Evolutionary conservation across 2,329 filamentous ascomycete species (phyloP).

Genomic region (Scytalidium lignicola): DNA sequence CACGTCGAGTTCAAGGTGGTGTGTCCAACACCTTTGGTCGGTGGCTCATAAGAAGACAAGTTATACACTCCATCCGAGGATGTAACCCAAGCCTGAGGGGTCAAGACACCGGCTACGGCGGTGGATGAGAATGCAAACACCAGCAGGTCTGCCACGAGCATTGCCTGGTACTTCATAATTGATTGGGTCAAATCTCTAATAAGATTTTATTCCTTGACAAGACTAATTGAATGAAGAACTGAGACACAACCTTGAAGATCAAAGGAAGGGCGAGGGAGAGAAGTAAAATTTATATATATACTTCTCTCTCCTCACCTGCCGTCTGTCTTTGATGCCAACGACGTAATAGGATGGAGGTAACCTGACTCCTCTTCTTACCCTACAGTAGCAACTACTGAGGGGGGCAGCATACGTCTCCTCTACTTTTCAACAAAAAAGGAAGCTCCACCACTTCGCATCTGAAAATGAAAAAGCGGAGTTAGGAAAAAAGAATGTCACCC

Average conservation of each 20-base stretch:
- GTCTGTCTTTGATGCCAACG: too few relatives aligned
- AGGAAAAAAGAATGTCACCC: background rate
- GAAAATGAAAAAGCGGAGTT: too few relatives aligned
- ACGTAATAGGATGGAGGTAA: too few relatives aligned
- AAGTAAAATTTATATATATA: too few relatives aligned
- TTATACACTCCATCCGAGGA: conserved; percentile 3
- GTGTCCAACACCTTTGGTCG: background rate
- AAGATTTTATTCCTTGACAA: too few relatives aligned
- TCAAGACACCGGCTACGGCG: background rate
- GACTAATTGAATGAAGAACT: too few relatives aligned
- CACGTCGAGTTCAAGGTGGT: conserved; percentile 26
- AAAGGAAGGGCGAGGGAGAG: too few relatives aligned
- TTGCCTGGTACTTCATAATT: conserved; percentile 17
- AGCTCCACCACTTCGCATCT: background rate
- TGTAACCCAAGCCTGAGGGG: conserved; percentile 1
- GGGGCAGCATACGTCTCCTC: too few relatives aligned
- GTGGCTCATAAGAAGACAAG: conserved; percentile 23
- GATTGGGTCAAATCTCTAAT: background rate
- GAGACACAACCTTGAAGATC: too few relatives aligned
- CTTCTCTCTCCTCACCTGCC: too few relatives aligned
- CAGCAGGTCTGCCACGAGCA: conserved; percentile 1
- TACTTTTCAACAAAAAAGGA: background rate
- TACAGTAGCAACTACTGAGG: background rate
- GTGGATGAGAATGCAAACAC: conserved; percentile 2
- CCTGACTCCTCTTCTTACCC: background rate